Conservation (phyloP, 306 rosid species). For the Gynostemma pentaphyllum region DNA sequence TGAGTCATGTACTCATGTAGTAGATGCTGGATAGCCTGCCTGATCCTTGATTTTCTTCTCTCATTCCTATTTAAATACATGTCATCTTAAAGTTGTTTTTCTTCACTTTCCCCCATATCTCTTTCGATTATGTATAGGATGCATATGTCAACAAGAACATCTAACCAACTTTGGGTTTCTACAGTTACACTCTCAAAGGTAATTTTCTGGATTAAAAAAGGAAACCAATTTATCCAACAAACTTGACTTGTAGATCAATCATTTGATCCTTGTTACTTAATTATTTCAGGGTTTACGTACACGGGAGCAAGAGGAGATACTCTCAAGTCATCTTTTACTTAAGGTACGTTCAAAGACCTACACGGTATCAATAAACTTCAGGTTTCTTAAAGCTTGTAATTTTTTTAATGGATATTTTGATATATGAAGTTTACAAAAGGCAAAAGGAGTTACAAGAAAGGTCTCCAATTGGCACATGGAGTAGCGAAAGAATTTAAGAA, state of each 20-base stretch:
- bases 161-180: slow-evolving; percentile 57
- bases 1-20: neutral
- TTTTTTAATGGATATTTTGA: no score
- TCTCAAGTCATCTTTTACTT: slow-evolving; percentile 62
- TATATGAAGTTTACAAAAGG: no score
- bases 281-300: slow-evolving; percentile 58
- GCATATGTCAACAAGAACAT: slow-evolving; percentile 74
- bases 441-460: no score
- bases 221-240: slow-evolving; percentile 13
- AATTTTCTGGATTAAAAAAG: neutral
- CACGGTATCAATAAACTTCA: slow-evolving; percentile 10
- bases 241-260: neutral
- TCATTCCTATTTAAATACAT: neutral
- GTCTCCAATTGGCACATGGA: no score
- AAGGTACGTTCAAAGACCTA: slow-evolving; percentile 37
- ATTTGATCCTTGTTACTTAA: slow-evolving; percentile 7
- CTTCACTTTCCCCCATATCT: neutral
- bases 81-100: slow-evolving; percentile 1
- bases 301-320: slow-evolving; percentile 73
- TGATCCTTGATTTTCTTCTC: neutral
- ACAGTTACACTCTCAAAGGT: slow-evolving; percentile 71
- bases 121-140: slow-evolving; percentile 34
- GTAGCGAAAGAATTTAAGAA: no score
- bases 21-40: neutral
- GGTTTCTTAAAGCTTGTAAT: neutral